Percentiles rank a stretch among this genome's conserved stretches.
These are phyloP conservation scores for Pseudognaphalium luteoalbum DNA, from an alignment of 129 eudicot genomes.

Conservation along the genomic window DNA sequence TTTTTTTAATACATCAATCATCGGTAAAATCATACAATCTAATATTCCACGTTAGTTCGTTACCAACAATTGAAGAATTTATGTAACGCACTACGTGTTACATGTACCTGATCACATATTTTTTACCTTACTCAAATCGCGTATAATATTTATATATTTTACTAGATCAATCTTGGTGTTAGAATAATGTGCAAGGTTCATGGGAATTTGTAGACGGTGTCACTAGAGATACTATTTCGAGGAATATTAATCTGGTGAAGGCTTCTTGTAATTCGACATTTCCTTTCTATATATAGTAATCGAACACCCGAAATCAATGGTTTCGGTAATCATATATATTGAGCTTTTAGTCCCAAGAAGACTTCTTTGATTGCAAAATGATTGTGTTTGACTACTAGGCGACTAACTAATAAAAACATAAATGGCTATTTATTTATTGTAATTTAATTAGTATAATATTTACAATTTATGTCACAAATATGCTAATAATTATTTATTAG, in stretches of 20 bases:
- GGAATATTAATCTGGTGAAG: slow-evolving; percentile 2
- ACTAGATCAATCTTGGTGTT: slow-evolving; percentile 7
- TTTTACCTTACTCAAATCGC: slow-evolving; percentile 3
- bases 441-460: no score
- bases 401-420: no score
- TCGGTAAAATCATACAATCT: neutral
- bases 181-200: neutral
- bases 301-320: slow-evolving; percentile 17
- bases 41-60: neutral
- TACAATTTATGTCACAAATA: no score
- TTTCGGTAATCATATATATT: neutral
- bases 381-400: no score
- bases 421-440: no score
- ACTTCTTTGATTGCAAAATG: no score
- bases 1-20: neutral
- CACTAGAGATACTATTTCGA: slow-evolving; percentile 17
- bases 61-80: slow-evolving; percentile 1
- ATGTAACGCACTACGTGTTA: neutral
- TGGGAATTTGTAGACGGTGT: slow-evolving; percentile 33
- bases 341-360: no score
- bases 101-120: neutral
- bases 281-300: slow-evolving; percentile 26
- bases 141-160: neutral
- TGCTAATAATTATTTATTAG: no score
- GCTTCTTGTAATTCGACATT: neutral